phyloP scores from a whole-genome alignment of 108 stramenopile genomes.

The Fragilaria crotonensis region DNA sequence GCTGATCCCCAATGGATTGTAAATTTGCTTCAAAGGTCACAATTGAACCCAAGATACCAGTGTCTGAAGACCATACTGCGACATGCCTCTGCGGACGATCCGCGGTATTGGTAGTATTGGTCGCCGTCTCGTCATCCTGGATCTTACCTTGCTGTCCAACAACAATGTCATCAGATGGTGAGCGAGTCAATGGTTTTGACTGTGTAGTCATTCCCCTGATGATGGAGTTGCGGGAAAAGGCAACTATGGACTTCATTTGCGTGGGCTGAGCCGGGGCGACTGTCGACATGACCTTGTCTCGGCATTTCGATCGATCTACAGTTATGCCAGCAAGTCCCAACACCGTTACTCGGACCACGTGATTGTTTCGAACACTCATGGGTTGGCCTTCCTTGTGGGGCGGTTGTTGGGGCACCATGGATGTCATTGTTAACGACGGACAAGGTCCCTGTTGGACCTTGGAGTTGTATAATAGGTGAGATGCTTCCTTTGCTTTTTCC shows the following conservation, averaged over 20 bases:
- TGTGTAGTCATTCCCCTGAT: conserved; percentile 14
- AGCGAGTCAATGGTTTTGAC: conserved; percentile 7
- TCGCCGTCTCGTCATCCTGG: background rate
- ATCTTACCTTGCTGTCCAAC: background rate
- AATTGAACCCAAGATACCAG: conserved; percentile 5
- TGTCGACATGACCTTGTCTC: background rate
- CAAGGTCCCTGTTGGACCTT: no score
- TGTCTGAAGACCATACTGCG: conserved; percentile 17
- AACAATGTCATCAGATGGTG: conserved; percentile 8
- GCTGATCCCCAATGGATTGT: conserved; percentile 1
- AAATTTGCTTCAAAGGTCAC: conserved; percentile 12
- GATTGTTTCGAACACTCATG: conserved; percentile 2
- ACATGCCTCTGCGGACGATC: conserved; percentile 7
- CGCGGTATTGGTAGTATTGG: background rate
- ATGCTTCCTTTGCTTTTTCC: no score
- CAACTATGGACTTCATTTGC: conserved; percentile 24
- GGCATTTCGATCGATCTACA: conserved; percentile 10
- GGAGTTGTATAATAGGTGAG: no score
- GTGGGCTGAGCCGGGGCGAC: conserved; percentile 5
- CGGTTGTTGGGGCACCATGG: no score
- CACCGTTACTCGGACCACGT: conserved; percentile 11
- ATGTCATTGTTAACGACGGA: no score
- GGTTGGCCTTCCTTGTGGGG: no score
- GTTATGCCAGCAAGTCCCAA: conserved; percentile 24
- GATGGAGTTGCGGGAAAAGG: conserved; percentile 8